These are phyloP conservation scores for Colletotrichum sp. DNA, from an alignment of 2,329 filamentous ascomycete genomes.

Conservation along the genomic window DNA sequence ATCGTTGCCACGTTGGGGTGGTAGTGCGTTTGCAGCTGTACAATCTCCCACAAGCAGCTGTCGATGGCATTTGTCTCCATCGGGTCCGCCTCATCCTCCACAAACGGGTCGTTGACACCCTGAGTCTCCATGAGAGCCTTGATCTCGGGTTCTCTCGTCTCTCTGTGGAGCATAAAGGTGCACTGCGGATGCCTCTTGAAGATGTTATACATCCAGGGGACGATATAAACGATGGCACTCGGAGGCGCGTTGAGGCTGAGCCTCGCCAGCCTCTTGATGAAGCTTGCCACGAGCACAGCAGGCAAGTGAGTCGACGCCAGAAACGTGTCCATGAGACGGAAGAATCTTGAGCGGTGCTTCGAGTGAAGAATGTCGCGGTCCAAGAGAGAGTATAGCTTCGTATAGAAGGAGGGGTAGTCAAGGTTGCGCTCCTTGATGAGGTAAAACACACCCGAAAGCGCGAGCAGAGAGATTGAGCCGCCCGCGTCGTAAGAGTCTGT, in stretches of 20 bases:
- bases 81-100: conserved; percentile 78
- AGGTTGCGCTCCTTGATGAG: conserved; percentile 93
- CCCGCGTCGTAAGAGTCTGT: conserved; percentile 92
- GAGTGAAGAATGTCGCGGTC: conserved; percentile 89
- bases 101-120: conserved; percentile 75
- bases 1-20: conserved; percentile 96
- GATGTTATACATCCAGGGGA: conserved; percentile 96
- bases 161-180: conserved; percentile 95
- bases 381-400: conserved; percentile 91
- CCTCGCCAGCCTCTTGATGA: conserved; percentile 90
- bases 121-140: conserved; percentile 65
- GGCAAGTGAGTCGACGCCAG: conserved; percentile 91
- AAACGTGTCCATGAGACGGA: conserved; percentile 90
- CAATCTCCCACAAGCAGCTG: conserved; percentile 93
- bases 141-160: conserved; percentile 61
- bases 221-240: conserved; percentile 83
- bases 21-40: conserved; percentile 90
- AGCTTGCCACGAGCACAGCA: conserved; percentile 88
- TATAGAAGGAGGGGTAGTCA: conserved; percentile 94
- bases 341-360: conserved; percentile 91
- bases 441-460: conserved; percentile 92
- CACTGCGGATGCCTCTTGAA: conserved; percentile 88
- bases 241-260: conserved; percentile 89
- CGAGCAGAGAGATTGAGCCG: conserved; percentile 85
- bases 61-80: conserved; percentile 88